Percentiles rank a stretch among this genome's conserved stretches.
Evolutionary conservation across 345 rosid genomes (phyloP).

Genomic region (Aethionema arabicum): DNA sequence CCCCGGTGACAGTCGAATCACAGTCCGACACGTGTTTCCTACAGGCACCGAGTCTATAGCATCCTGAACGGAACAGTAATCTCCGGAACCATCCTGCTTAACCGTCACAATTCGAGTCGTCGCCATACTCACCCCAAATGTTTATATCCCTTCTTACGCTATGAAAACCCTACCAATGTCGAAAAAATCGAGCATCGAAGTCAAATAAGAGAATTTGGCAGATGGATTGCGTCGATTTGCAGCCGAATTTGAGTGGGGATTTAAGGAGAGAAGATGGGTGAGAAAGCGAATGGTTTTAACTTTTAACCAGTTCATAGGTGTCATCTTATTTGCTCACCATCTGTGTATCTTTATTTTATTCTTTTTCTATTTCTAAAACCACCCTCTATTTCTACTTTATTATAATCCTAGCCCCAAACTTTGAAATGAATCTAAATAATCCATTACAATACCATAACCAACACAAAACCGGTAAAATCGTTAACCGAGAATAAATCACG

Average conservation of each 20-base stretch:
- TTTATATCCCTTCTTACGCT: not conserved
- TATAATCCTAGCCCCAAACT: not conserved
- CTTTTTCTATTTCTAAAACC: not conserved
- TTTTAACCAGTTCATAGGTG: not conserved
- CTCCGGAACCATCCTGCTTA: conserved; percentile 70
- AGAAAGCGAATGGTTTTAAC: not conserved
- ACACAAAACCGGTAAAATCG: no score
- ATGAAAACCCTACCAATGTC: not conserved
- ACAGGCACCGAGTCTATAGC: conserved; percentile 82
- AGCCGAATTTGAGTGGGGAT: not conserved
- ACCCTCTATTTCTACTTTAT: not conserved
- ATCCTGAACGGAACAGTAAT: conserved; percentile 73
- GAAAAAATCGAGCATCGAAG: not conserved
- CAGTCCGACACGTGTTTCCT: conserved; percentile 63
- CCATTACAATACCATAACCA: no score
- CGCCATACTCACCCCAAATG: conserved; percentile 40
- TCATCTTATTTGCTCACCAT: conserved; percentile 8
- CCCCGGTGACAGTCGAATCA: conserved; percentile 78
- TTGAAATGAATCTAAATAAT: no score
- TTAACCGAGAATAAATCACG: no score
- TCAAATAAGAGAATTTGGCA: not conserved
- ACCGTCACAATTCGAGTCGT: conserved; percentile 55
- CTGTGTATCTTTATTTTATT: not conserved
- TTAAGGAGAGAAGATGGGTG: not conserved
- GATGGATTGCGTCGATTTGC: not conserved